Conservation (phyloP, 2,329 filamentous ascomycete species). For the Niveomyces coronatus region DNA sequence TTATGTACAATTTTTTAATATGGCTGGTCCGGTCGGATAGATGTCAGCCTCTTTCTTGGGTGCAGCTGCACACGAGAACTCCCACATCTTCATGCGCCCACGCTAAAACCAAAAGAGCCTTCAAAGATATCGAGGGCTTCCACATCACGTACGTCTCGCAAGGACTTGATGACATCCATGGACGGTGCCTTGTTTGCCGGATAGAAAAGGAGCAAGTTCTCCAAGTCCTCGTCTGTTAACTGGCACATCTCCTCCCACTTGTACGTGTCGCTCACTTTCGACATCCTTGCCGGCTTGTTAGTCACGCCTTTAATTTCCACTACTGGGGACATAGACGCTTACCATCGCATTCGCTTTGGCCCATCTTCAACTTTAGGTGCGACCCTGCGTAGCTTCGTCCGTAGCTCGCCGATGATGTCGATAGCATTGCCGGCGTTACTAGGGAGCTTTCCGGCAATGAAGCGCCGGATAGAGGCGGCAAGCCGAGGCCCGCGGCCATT, state of each 20-base stretch:
- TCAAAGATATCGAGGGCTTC: conserved; percentile 46
- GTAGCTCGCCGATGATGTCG: conserved; percentile 68
- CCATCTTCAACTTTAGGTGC: conserved; percentile 66
- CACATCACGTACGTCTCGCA: conserved; percentile 35
- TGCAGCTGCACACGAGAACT: background rate
- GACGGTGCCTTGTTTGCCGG: conserved; percentile 42
- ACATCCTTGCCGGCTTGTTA: conserved; percentile 62
- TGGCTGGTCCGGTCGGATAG: background rate
- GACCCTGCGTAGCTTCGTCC: conserved; percentile 66
- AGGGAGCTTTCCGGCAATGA: conserved; percentile 70
- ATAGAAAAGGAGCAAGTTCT: conserved; percentile 70
- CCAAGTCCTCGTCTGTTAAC: conserved; percentile 78
- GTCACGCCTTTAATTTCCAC: no score
- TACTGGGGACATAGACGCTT: no score
- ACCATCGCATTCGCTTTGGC: conserved; percentile 86
- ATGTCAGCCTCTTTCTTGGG: background rate
- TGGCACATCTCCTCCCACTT: conserved; percentile 73
- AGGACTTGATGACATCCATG: conserved; percentile 43
- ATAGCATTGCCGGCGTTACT: conserved; percentile 77
- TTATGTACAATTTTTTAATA: conserved; percentile 5
- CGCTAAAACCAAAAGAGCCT: conserved; percentile 48
- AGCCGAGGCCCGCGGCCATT: conserved; percentile 93
- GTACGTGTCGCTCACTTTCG: conserved; percentile 78
- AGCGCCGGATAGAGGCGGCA: conserved; percentile 73
- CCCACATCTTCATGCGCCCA: conserved; percentile 26